A percentile compares a stretch with the other conserved stretches of the same genome.
These are phyloP conservation scores for Leccinum variicolor DNA, from an alignment of 768 basidiomycete species.

Conservation along the genomic window DNA sequence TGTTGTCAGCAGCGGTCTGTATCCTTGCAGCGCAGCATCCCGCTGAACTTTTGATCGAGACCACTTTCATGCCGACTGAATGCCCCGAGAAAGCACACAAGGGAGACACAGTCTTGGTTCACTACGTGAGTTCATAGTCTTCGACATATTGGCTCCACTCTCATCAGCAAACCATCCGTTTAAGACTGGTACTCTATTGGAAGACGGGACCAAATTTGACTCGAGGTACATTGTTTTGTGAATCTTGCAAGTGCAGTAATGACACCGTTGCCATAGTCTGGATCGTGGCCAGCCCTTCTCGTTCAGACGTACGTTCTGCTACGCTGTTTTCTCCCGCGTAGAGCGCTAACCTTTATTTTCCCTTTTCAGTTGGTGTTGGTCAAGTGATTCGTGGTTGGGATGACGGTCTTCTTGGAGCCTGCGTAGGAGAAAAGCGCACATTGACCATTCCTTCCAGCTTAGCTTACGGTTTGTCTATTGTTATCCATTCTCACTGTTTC, in stretches of 20 bases:
- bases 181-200: conserved; percentile 71
- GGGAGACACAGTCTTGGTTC: conserved; percentile 67
- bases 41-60: conserved; percentile 57
- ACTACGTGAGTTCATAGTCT: conserved; percentile 59
- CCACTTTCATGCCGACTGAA: conserved; percentile 53
- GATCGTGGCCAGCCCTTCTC: conserved; percentile 76
- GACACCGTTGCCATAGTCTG: conserved; percentile 36
- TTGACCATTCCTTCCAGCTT: conserved; percentile 78
- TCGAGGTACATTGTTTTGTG: conserved; percentile 55
- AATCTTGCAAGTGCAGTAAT: neutral
- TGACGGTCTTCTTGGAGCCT: conserved; percentile 79
- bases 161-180: neutral
- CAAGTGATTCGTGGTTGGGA: conserved; percentile 90
- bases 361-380: conserved; percentile 60
- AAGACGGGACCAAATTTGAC: conserved; percentile 82
- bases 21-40: conserved; percentile 49
- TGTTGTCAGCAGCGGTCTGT: conserved; percentile 45
- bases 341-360: conserved; percentile 1
- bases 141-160: neutral
- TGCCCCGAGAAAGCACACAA: conserved; percentile 54
- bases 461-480: conserved; percentile 71
- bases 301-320: conserved; percentile 61
- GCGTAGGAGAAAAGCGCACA: conserved; percentile 81
- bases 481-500: neutral
- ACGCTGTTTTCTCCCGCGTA: neutral